Percentiles rank a stretch among this genome's conserved stretches.
Conservation (phyloP, 2,329 filamentous ascomycete species). For the Diaporthe amygdali region DNA sequence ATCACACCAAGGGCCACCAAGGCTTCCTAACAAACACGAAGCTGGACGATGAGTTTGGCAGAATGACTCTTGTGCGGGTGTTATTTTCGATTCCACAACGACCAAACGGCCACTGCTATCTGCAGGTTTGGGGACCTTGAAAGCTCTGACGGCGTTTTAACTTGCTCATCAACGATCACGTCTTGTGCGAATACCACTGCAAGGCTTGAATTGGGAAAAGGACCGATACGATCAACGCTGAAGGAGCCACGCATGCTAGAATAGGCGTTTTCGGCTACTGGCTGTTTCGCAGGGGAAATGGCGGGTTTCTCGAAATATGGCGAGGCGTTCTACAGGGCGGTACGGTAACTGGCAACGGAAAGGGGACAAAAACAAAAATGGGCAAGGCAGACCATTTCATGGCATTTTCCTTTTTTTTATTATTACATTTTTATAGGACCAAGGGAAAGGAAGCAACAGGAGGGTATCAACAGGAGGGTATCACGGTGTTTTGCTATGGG, state of each 20-base stretch:
- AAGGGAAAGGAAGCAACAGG: neutral
- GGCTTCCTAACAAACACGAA: neutral
- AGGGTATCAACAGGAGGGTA: too few relatives aligned
- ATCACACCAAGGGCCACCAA: neutral
- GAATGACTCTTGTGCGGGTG: neutral
- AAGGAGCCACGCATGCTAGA: neutral
- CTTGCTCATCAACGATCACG: neutral
- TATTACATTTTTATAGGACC: neutral
- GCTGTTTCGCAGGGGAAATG: neutral
- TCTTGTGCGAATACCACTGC: neutral
- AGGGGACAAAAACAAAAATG: neutral
- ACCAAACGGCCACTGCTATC: neutral
- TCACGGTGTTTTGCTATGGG: neutral
- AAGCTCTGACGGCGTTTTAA: neutral
- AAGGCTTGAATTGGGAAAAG: neutral
- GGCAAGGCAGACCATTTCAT: neutral
- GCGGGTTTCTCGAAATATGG: conserved; percentile 10
- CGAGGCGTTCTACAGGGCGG: conserved; percentile 8
- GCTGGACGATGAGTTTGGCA: neutral
- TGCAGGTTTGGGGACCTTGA: neutral
- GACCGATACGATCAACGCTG: neutral
- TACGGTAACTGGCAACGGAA: neutral
- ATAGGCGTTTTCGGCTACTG: neutral
- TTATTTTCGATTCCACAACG: neutral
- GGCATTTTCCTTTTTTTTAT: neutral